Evolutionary conservation across 345 rosid genomes (phyloP).

Genomic region (Gossypium stocksii): DNA sequence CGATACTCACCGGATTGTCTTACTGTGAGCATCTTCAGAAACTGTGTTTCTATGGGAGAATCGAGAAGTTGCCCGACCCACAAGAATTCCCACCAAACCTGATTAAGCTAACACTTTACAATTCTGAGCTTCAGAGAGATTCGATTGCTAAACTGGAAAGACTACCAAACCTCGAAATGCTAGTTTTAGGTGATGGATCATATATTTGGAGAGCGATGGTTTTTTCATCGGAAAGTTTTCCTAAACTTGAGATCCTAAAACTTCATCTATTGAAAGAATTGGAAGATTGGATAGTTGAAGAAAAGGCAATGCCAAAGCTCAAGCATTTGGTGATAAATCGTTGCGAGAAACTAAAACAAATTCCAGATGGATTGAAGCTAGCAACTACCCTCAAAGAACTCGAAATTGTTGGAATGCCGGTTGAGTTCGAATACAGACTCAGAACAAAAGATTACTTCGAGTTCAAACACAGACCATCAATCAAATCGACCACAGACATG

Average conservation of each 20-base stretch:
- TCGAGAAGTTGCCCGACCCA: conserved; percentile 14
- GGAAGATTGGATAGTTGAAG: conserved; percentile 16
- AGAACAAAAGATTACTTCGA: conserved; percentile 13
- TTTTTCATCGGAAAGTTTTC: conserved; percentile 14
- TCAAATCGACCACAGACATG: conserved; percentile 17
- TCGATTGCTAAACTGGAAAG: conserved; percentile 16
- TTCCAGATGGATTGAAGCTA: conserved; percentile 17
- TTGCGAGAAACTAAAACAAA: conserved; percentile 10
- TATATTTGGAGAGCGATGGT: conserved; percentile 3
- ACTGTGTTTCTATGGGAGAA: conserved; percentile 19
- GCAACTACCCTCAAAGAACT: conserved; percentile 17
- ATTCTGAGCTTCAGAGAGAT: conserved; percentile 14
- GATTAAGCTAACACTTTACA: conserved; percentile 8
- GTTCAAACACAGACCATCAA: conserved; percentile 12
- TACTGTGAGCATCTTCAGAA: conserved; percentile 14
- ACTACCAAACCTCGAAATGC: conserved; percentile 18
- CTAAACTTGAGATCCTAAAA: conserved; percentile 10
- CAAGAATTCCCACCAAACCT: conserved; percentile 17
- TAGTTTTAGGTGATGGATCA: conserved; percentile 17
- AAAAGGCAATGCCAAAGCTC: conserved; percentile 10
- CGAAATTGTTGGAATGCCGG: conserved; percentile 20
- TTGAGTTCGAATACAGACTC: conserved; percentile 16
- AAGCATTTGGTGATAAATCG: conserved; percentile 15
- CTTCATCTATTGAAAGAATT: conserved; percentile 15
- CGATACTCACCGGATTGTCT: neutral